Conservation (phyloP, 2,329 filamentous ascomycete species). For the Orbilia quercus region DNA sequence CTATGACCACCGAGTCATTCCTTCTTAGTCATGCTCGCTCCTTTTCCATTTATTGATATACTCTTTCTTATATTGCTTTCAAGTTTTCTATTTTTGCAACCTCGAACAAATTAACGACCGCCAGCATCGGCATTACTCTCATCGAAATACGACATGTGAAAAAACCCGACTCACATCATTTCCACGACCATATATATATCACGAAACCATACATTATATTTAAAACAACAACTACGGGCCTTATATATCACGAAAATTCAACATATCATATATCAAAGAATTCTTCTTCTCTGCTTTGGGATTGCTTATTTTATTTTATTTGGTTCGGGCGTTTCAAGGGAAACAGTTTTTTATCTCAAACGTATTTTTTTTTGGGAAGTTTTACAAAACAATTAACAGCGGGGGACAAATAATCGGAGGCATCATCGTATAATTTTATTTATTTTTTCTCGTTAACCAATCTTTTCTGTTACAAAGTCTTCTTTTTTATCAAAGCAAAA, state of each 20-base stretch:
- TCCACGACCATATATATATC: constrained; percentile 16
- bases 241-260: constrained; percentile 37
- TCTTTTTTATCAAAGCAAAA: constrained; percentile 56
- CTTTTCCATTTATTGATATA: neutral
- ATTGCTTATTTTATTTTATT: constrained; percentile 15
- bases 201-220: constrained; percentile 29
- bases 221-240: constrained; percentile 14
- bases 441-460: constrained; percentile 63
- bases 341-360: constrained; percentile 62
- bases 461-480: constrained; percentile 58
- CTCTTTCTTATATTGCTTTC: constrained; percentile 10
- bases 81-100: constrained; percentile 14
- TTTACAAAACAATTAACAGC: constrained; percentile 55
- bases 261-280: constrained; percentile 33
- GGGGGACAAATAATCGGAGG: constrained; percentile 56
- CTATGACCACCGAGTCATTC: constrained; percentile 13
- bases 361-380: constrained; percentile 60
- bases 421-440: constrained; percentile 63
- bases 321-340: constrained; percentile 39
- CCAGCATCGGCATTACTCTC: constrained; percentile 22
- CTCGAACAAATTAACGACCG: constrained; percentile 13
- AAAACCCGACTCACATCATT: constrained; percentile 1
- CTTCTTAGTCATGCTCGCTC: constrained; percentile 17
- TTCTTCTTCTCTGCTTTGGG: constrained; percentile 4
- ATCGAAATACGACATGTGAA: constrained; percentile 7